Evolutionary conservation across 345 rosid species (phyloP), one percentile per base, ranked within the genome.

Genomic region (Boechera retrofracta): DNA sequence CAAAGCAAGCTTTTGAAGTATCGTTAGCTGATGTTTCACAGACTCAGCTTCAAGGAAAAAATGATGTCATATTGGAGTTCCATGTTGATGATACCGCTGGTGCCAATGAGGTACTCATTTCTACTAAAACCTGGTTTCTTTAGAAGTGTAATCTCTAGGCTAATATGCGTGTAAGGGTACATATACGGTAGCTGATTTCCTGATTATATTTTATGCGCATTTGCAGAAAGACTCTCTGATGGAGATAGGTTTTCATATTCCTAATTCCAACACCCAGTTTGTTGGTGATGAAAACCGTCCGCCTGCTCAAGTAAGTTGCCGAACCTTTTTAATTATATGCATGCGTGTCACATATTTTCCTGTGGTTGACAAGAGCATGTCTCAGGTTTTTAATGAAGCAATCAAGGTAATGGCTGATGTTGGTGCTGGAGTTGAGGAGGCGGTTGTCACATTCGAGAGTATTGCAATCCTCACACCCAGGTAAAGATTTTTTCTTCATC

Each of bases 71-170:
- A 31, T 83, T 95, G 87, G 94, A 95, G 89, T 95, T 95, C 84
- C 99, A 95, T 74, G 91, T 91, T 48, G 97, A 92, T 89, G 99
- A 95, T 77, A 92, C 96, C 10, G 86, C 97, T 67, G 98, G 99
- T 76, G 99, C 96, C 64, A 95, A 91, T 80, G 99, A 92, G 96
- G 99, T 92, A 49, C 29, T 31, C 7, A 16, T 41, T 73, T 39
- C 24, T 56, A 66, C 21, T 57, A 10, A 49, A 8, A 33, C 16
- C 33, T 55, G 48, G 42, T 66, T 57, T 57, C 39, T 12, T 42
- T 61, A 11, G 48, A 41, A 9, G 15, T 52, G 48, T 21, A 1
- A 16, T 70, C 59, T 62, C 59, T 71, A 12, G 62, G 65, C 38
- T 58, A 39, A 26, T 64, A 6, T 55, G 16, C 67, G 5, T 51